Conservation (phyloP, 176 grass and related monocot species). For the Musa troglodytarum region DNA sequence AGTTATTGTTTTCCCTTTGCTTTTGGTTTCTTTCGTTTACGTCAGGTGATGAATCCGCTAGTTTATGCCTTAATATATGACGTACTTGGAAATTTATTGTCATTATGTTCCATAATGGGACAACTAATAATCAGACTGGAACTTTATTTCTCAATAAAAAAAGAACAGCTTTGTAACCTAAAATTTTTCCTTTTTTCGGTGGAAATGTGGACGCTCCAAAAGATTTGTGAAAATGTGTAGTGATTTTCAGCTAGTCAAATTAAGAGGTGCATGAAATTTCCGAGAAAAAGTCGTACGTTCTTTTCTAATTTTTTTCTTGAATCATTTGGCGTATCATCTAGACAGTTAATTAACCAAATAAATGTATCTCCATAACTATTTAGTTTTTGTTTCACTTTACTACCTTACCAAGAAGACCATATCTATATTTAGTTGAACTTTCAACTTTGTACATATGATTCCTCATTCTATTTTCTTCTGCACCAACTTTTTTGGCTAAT, state of each 20-base stretch:
- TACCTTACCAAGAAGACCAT: neutral
- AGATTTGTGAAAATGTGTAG: neutral
- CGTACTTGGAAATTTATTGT: neutral
- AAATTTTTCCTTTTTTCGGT: neutral
- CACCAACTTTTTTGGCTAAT: too few species aligned
- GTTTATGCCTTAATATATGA: neutral
- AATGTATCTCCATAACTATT: neutral
- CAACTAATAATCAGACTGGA: too few species aligned
- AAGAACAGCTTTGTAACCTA: neutral
- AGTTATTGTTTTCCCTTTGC: slow-evolving; percentile 3
- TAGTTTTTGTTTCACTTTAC: neutral
- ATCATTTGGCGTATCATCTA: neutral
- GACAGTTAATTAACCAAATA: too few species aligned
- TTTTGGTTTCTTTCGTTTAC: slow-evolving; percentile 2
- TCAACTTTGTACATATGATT: too few species aligned
- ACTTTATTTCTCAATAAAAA: neutral
- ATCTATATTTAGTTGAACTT: too few species aligned
- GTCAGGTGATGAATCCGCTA: neutral
- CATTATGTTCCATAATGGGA: neutral
- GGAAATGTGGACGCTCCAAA: neutral
- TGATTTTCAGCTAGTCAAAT: neutral
- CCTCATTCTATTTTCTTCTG: too few species aligned
- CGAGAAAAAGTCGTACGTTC: neutral
- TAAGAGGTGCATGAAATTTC: neutral
- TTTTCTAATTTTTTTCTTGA: neutral